Conservation (phyloP, 768 basidiomycete genomes). For the Leccinum ochraceum region DNA sequence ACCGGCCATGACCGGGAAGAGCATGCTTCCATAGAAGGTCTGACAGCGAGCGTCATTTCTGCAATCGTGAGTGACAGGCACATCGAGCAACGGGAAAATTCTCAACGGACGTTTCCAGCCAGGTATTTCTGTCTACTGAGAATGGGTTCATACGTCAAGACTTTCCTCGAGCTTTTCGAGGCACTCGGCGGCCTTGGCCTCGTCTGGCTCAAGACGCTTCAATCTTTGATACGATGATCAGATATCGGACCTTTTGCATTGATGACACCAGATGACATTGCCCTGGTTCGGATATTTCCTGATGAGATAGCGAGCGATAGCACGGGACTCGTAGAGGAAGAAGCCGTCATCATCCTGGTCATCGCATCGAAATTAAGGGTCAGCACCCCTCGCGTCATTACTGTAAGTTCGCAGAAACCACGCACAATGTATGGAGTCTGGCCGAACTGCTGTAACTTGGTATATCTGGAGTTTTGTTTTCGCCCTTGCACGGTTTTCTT, state of each 20-base stretch:
- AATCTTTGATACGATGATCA: constrained; percentile 29
- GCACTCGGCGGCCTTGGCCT: constrained; percentile 16
- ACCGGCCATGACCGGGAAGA: constrained; percentile 22
- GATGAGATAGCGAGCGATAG: constrained; percentile 52
- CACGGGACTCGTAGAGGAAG: constrained; percentile 43
- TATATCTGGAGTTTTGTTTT: constrained; percentile 50
- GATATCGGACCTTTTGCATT: not conserved
- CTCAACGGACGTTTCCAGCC: constrained; percentile 50
- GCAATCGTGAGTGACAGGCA: constrained; percentile 4
- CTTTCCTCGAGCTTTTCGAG: constrained; percentile 29
- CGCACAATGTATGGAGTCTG: constrained; percentile 41
- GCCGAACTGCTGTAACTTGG: constrained; percentile 57
- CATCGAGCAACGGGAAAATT: not conserved
- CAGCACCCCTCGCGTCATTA: no score
- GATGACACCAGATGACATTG: constrained; percentile 18
- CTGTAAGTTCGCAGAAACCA: not conserved
- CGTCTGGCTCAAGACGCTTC: constrained; percentile 19
- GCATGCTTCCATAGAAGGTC: constrained; percentile 49
- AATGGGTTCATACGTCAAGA: constrained; percentile 54
- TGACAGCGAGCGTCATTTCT: constrained; percentile 48
- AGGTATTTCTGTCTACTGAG: constrained; percentile 56
- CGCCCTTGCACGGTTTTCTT: constrained; percentile 49
- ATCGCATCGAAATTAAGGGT: not conserved
- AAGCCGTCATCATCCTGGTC: constrained; percentile 39
- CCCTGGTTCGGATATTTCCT: constrained; percentile 54